These are phyloP conservation scores for Solanum chmielewskii DNA, from an alignment of 257 asterid genomes.

Conservation along the genomic window DNA sequence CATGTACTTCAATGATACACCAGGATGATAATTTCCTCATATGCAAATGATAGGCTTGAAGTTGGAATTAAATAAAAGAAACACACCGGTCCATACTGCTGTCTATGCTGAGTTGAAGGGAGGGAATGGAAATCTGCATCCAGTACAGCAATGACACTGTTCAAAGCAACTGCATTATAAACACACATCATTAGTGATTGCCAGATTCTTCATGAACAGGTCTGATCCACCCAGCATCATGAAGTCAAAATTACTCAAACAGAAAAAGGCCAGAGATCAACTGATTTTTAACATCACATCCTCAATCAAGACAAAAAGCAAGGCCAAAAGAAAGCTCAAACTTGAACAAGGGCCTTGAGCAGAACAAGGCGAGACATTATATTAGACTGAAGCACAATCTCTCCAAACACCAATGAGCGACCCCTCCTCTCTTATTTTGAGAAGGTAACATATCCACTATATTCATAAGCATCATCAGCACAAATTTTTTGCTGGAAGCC, in stretches of 20 bases:
- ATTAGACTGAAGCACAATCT: not conserved
- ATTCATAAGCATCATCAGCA: not conserved
- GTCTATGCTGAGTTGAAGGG: constrained; percentile 90
- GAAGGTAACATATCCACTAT: not conserved
- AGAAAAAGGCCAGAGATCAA: not conserved
- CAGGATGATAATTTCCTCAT: not conserved
- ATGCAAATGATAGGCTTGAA: not conserved
- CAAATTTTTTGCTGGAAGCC: not conserved
- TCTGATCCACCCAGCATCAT: not conserved
- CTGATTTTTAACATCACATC: not conserved
- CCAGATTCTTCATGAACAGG: not conserved
- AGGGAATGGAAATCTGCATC: constrained; percentile 98
- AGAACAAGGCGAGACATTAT: not conserved
- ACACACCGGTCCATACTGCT: constrained; percentile 98
- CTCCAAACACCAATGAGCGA: not conserved
- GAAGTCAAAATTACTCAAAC: not conserved
- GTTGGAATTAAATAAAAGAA: constrained; percentile 4
- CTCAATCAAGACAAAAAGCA: not conserved
- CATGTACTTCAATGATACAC: not conserved
- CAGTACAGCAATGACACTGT: constrained; percentile 92
- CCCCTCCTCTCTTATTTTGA: not conserved
- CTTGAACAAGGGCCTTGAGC: not conserved
- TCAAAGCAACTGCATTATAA: constrained; percentile 61
- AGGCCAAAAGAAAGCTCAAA: not conserved
- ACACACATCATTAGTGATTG: constrained; percentile 10